Percentiles rank a stretch among this genome's conserved stretches.
Evolutionary conservation across 2,329 filamentous ascomycete species (phyloP).

Genomic region (Diaporthe australafricana): DNA sequence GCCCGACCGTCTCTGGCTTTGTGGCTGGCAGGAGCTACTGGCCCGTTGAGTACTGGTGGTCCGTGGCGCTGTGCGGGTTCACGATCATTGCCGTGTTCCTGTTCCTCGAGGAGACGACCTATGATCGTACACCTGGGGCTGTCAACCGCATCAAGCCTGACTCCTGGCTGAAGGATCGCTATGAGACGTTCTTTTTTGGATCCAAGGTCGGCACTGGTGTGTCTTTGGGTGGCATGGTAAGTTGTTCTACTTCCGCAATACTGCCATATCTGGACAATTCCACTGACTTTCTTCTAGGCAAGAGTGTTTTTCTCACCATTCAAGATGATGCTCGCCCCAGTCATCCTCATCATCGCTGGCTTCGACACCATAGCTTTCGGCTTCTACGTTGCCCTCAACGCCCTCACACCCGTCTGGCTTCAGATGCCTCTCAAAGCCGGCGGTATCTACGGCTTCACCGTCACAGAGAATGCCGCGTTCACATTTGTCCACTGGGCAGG

Average conservation of each 20-base stretch:
- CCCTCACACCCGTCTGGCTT: slow-evolving; percentile 51
- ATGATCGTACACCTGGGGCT: slow-evolving; percentile 43
- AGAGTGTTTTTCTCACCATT: slow-evolving; percentile 41
- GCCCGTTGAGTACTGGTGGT: slow-evolving; percentile 56
- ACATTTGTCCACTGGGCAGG: slow-evolving; percentile 55
- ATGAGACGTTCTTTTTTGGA: slow-evolving; percentile 47
- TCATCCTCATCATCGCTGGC: slow-evolving; percentile 51
- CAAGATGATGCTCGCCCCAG: slow-evolving; percentile 47
- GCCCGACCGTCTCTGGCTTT: slow-evolving; percentile 54
- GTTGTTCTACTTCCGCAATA: not conserved
- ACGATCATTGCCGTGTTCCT: slow-evolving; percentile 49
- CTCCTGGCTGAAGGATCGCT: slow-evolving; percentile 42
- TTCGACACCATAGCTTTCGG: slow-evolving; percentile 56
- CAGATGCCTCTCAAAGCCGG: slow-evolving; percentile 49
- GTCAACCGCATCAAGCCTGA: slow-evolving; percentile 38
- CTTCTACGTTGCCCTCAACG: slow-evolving; percentile 56
- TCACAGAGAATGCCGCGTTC: slow-evolving; percentile 52
- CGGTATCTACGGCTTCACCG: slow-evolving; percentile 55
- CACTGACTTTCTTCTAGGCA: slow-evolving; percentile 5
- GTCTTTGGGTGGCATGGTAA: slow-evolving; percentile 37
- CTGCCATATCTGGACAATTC: not conserved
- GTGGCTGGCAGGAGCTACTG: slow-evolving; percentile 50
- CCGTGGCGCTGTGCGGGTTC: slow-evolving; percentile 49
- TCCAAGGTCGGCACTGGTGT: slow-evolving; percentile 36
- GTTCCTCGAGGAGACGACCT: slow-evolving; percentile 54